Base-by-base conservation (phyloP, 1,284 basidiomycete species). In the Ceratobasidium sp. region DNA sequence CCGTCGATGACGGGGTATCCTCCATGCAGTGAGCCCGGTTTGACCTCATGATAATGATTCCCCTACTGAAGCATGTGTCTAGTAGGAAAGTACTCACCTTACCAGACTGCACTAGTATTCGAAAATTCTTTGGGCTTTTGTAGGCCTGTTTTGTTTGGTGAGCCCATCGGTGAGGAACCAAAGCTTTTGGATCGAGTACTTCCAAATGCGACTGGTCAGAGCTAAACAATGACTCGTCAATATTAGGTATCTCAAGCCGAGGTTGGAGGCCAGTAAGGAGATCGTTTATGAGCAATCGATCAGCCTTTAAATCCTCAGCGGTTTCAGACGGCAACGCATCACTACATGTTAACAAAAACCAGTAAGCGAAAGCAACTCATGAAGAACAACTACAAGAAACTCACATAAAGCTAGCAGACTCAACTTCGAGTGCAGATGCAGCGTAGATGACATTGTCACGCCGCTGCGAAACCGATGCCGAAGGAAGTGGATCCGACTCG, bases 61-160 rank as follows among this genome's bases (percentile, higher is more conserved):
- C 39, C 39, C 39, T 42, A 42, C 39, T 42, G 39, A 42, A 42
- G 39, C 39, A 42, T 87, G 79, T 10, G 86, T 82, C 91, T 93
- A 95, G 82, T n/a, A n/a, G n/a, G n/a, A n/a, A n/a, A n/a, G n/a
- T n/a, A n/a, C n/a, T n/a, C n/a, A n/a, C n/a, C n/a, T n/a, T n/a
- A n/a, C n/a, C n/a, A n/a, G n/a, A n/a, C n/a, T n/a, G n/a, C n/a
- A n/a, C n/a, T n/a, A n/a, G n/a, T n/a, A n/a, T n/a, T 60, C 35
- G 37, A 63, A 39, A 63, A 13, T 63, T 63, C 26, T 63, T 63
- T 15, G 60, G 35, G 35, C 37, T 63, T 39, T 26, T 13, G 17
- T 26, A 26, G 1, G 60, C 60, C 8, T 63, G 60, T 33, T 39
- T 26, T 42, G 60, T 63, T 13, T 63, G 60, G n/a, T 63, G 60